A percentile compares a stretch with the other conserved stretches of the same genome.
Conservation (phyloP, 306 rosid species). For the Gynostemma pentaphyllum region DNA sequence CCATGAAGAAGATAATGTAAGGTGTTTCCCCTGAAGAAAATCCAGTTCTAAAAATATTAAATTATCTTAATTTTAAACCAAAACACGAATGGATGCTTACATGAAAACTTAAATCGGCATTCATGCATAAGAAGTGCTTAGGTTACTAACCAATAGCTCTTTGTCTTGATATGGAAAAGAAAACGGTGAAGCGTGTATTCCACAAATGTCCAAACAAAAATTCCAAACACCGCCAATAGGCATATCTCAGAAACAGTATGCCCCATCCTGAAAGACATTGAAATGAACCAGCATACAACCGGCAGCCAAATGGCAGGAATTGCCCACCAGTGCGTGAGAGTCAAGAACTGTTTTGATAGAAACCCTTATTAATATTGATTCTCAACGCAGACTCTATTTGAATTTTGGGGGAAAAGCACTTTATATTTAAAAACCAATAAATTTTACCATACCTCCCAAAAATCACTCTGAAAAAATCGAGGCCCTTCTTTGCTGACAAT, state of each 20-base stretch:
- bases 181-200: constrained; percentile 84
- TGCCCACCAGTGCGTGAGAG: constrained; percentile 94
- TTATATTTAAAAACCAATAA: neutral
- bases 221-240: constrained; percentile 43
- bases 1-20: constrained; percentile 89
- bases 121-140: neutral
- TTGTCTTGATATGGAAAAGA: constrained; percentile 87
- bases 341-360: constrained; percentile 51
- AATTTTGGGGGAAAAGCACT: neutral
- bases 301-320: constrained; percentile 90
- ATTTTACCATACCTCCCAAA: constrained; percentile 40
- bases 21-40: constrained; percentile 72
- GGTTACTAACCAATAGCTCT: constrained; percentile 72
- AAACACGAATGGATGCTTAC: neutral
- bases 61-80: neutral
- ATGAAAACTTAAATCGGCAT: neutral
- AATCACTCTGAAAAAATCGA: constrained; percentile 48
- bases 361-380: neutral
- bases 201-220: constrained; percentile 66
- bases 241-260: constrained; percentile 36
- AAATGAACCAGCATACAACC: constrained; percentile 53
- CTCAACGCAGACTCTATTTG: too few relatives aligned
- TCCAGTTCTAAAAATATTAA: neutral
- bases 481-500: constrained; percentile 84
- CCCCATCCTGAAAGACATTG: constrained; percentile 49